A percentile compares a stretch with the other conserved stretches of the same genome.
phyloP scores from a whole-genome alignment of 352 stramenopile genomes.

The Globisporangium parvum region DNA sequence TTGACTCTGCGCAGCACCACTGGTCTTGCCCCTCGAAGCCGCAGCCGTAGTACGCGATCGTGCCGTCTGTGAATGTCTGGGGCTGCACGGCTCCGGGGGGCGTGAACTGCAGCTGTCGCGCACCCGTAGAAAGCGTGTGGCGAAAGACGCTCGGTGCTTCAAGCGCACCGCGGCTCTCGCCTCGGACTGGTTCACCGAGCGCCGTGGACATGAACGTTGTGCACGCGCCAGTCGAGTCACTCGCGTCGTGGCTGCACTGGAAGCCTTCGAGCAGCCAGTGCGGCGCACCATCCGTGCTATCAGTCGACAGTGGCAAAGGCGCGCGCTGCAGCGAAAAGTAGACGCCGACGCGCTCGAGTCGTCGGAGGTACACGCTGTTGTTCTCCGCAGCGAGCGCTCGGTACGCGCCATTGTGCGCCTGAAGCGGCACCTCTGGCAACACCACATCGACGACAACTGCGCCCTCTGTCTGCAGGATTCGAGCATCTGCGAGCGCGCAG shows the following conservation, averaged over 20 bases:
- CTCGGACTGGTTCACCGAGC: slow-evolving; percentile 7
- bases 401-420: slow-evolving; percentile 31
- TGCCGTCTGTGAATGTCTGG: slow-evolving; percentile 18
- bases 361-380: slow-evolving; percentile 21
- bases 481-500: neutral
- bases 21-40: slow-evolving; percentile 19
- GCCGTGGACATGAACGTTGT: slow-evolving; percentile 19
- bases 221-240: slow-evolving; percentile 15
- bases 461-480: neutral
- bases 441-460: slow-evolving; percentile 20
- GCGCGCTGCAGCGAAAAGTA: slow-evolving; percentile 29
- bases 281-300: neutral
- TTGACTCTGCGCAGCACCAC: slow-evolving; percentile 42
- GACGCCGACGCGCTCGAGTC: slow-evolving; percentile 18
- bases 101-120: slow-evolving; percentile 35
- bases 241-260: slow-evolving; percentile 17
- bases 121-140: neutral
- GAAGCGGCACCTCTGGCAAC: slow-evolving; percentile 16
- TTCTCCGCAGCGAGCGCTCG: slow-evolving; percentile 7
- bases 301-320: neutral
- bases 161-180: neutral
- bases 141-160: neutral
- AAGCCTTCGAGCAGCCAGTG: slow-evolving; percentile 39
- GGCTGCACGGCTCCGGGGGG: slow-evolving; percentile 14
- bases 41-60: slow-evolving; percentile 38